A percentile compares a stretch with the other conserved stretches of the same genome.
Conservation (phyloP, 805 yeast species). For the Starmerella bacillaris region DNA sequence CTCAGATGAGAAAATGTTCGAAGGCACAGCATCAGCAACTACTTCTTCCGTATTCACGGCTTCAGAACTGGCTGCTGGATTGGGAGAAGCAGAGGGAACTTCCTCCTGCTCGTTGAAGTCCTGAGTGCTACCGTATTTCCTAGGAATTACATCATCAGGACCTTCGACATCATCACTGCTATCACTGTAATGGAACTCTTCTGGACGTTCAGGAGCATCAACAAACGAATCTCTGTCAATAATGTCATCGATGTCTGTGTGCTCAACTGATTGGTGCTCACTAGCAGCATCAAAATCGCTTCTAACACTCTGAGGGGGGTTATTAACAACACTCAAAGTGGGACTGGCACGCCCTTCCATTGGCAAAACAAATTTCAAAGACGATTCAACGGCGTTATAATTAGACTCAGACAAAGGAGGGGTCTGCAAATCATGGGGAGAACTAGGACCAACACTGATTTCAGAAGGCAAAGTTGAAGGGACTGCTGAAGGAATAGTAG, state of each 20-base stretch:
- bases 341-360: slow-evolving; percentile 54
- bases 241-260: slow-evolving; percentile 15
- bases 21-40: no score
- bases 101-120: no score
- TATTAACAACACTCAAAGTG: slow-evolving; percentile 80
- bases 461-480: no score
- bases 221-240: slow-evolving; percentile 20
- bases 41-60: no score
- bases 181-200: slow-evolving; percentile 2
- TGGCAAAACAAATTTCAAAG: slow-evolving; percentile 26
- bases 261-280: slow-evolving; percentile 9
- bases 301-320: slow-evolving; percentile 78
- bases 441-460: no score
- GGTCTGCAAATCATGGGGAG: no score
- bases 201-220: slow-evolving; percentile 18
- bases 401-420: slow-evolving; percentile 11
- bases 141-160: slow-evolving; percentile 14
- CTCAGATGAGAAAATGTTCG: no score
- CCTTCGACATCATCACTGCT: slow-evolving; percentile 14
- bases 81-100: no score
- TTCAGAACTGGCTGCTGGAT: no score
- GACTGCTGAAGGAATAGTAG: no score
- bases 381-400: slow-evolving; percentile 1
- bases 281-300: slow-evolving; percentile 38
- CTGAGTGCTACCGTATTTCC: slow-evolving; percentile 5